These are phyloP conservation scores for Chalaropsis ovoidea DNA, from an alignment of 2,329 filamentous ascomycete species.

Conservation along the genomic window DNA sequence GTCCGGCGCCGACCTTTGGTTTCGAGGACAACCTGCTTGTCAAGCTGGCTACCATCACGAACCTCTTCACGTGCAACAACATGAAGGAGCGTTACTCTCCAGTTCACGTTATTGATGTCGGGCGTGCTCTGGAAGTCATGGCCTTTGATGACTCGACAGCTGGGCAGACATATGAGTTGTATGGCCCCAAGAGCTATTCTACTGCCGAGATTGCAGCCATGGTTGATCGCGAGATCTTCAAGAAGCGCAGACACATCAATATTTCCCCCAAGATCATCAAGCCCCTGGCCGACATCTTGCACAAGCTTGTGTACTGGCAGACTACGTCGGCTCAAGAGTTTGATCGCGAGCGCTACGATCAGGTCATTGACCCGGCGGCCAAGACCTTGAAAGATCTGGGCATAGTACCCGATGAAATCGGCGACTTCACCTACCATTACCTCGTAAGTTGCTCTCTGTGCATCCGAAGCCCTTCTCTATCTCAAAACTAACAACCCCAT, in stretches of 20 bases:
- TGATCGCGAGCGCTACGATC: constrained; percentile 86
- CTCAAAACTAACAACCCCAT: constrained; percentile 31
- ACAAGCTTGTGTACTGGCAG: constrained; percentile 82
- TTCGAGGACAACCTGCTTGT: constrained; percentile 89
- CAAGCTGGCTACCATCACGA: constrained; percentile 67
- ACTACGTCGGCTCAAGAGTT: constrained; percentile 73
- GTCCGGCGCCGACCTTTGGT: constrained; percentile 86
- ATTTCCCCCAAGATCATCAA: constrained; percentile 72
- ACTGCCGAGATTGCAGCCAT: constrained; percentile 76
- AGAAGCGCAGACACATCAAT: constrained; percentile 83
- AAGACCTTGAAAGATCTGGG: constrained; percentile 94
- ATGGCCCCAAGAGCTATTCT: constrained; percentile 85
- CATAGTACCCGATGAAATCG: constrained; percentile 80
- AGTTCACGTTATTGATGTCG: constrained; percentile 90
- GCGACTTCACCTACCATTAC: constrained; percentile 84
- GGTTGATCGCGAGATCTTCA: constrained; percentile 86
- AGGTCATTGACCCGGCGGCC: constrained; percentile 76
- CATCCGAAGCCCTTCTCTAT: neutral
- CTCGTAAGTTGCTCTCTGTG: constrained; percentile 51
- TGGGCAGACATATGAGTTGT: constrained; percentile 86
- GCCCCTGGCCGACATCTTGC: constrained; percentile 62
- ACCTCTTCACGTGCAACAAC: constrained; percentile 82
- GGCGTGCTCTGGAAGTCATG: constrained; percentile 78
- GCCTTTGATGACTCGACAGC: constrained; percentile 83
- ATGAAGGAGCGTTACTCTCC: constrained; percentile 87